Evolutionary conservation across 2,329 filamentous ascomycete species (phyloP).

Genomic region (Emydomyces testavorans): DNA sequence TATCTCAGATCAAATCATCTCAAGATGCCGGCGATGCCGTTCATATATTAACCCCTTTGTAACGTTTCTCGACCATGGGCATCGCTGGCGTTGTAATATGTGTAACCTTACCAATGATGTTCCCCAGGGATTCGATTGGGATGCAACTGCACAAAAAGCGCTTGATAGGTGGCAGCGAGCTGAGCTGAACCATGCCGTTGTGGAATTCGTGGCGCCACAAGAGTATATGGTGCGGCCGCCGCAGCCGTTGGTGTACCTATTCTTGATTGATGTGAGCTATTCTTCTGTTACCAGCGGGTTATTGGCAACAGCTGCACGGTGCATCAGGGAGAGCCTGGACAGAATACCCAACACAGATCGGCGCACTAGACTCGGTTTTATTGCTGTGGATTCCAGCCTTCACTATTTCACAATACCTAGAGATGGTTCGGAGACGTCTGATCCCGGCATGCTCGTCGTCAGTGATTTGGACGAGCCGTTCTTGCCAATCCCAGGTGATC

Average conservation of each 20-base stretch:
- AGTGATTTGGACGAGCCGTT: conserved; percentile 95
- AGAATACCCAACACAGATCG: conserved; percentile 97
- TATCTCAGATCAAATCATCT: conserved; percentile 93
- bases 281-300: conserved; percentile 81
- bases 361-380: conserved; percentile 82
- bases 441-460: conserved; percentile 84
- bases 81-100: conserved; percentile 99
- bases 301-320: conserved; percentile 80
- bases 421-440: conserved; percentile 70
- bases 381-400: conserved; percentile 85
- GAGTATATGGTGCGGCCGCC: conserved; percentile 99
- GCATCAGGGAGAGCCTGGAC: conserved; percentile 87
- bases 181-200: conserved; percentile 90
- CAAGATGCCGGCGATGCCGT: conserved; percentile 84
- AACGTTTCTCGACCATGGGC: conserved; percentile 89
- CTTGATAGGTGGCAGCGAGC: conserved; percentile 85
- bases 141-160: conserved; percentile 77
- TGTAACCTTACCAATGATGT: conserved; percentile 98
- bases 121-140: conserved; percentile 98
- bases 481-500: conserved; percentile 80
- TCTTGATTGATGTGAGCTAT: conserved; percentile 90
- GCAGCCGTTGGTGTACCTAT: conserved; percentile 88
- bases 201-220: conserved; percentile 94
- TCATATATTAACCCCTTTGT: conserved; percentile 98
- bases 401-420: conserved; percentile 94